Base-by-base conservation (phyloP, 2,329 filamentous ascomycete genomes). In the Verticillium isaacii region DNA sequence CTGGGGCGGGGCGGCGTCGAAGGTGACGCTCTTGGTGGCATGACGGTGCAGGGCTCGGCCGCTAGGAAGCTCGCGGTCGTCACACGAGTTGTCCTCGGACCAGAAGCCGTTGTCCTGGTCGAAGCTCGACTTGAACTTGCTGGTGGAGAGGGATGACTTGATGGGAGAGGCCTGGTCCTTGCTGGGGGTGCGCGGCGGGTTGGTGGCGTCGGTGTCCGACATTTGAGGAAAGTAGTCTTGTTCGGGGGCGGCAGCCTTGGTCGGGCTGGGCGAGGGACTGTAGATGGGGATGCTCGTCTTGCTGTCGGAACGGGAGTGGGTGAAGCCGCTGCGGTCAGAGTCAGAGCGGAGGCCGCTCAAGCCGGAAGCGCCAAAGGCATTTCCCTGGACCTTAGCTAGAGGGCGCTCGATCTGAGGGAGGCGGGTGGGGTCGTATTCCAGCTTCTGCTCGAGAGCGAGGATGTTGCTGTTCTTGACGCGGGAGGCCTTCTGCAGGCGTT, bases 381-480 rank as follows among this genome's bases (percentile, higher is more conserved):
- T 92, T 74, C 85, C 87, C 77, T 92, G 90, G 69, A 92, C 80
- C 73, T 88, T 89, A 71, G 91, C 87, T 67, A 96, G 82, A 41
- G 93, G 92, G 65, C 93, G 87, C 77, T 98, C 92, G 64, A 96
- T 85, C 63, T 91, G 82, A 56, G 90, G 89, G 60, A 93, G 78
- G 67, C 87, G 86, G 61, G 89, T 85, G 32, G 93, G 92, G 74
- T 97, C 92, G 80, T 97, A 97, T 79, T 96, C 91, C 74, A 93
- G 87, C 78, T 93, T 93, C 72, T 93, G 90, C 77, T 97, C 93
- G 61, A 93, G 89, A 52, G 92, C 93, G 73, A 97, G 92, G 83
- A 98, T 97, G 78, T 89, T 96, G 84, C 94, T 97, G 80, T 97
- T 98, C 83, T 94, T 97, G 70, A 99, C 95, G 64, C 95, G 90